A percentile compares a stretch with the other conserved stretches of the same genome.
These are phyloP conservation scores for Triadica sebifera DNA, from an alignment of 345 rosid genomes.

Conservation along the genomic window DNA sequence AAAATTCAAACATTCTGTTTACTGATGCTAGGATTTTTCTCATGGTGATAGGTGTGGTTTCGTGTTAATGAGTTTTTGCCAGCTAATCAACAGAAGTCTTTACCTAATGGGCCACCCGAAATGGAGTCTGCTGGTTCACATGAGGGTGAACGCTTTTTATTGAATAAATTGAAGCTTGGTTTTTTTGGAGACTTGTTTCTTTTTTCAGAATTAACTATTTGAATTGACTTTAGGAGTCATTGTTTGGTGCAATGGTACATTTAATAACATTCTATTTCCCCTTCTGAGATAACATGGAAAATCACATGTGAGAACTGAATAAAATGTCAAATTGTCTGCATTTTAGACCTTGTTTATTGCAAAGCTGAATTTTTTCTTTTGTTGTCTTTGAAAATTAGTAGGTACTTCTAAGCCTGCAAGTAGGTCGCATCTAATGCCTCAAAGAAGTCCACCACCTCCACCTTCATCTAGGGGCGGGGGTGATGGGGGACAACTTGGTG, in stretches of 20 bases:
- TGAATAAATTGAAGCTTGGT: neutral
- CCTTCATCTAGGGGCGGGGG: slow-evolving; percentile 49
- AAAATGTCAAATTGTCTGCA: neutral
- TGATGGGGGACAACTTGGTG: slow-evolving; percentile 70
- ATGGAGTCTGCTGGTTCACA: slow-evolving; percentile 41
- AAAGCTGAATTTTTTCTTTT: slow-evolving; percentile 3
- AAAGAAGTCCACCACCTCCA: slow-evolving; percentile 76
- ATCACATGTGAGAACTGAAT: neutral
- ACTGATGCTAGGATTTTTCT: slow-evolving; percentile 53
- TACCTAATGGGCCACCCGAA: slow-evolving; percentile 83
- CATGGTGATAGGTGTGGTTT: slow-evolving; percentile 83
- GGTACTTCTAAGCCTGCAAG: slow-evolving; percentile 50
- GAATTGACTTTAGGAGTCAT: neutral
- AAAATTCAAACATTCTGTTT: slow-evolving; percentile 41
- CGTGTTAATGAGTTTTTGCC: slow-evolving; percentile 91
- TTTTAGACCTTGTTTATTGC: neutral
- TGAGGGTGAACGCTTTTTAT: slow-evolving; percentile 46
- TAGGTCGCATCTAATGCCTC: slow-evolving; percentile 65
- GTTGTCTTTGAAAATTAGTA: slow-evolving; percentile 31
- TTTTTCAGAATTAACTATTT: neutral
- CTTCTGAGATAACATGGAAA: neutral
- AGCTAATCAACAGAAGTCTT: slow-evolving; percentile 65
- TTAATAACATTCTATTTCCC: neutral
- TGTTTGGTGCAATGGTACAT: neutral
- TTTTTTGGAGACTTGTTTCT: neutral